These are phyloP conservation scores for Alternaria consortialis DNA, from an alignment of 2,329 filamentous ascomycete genomes.

Conservation along the genomic window DNA sequence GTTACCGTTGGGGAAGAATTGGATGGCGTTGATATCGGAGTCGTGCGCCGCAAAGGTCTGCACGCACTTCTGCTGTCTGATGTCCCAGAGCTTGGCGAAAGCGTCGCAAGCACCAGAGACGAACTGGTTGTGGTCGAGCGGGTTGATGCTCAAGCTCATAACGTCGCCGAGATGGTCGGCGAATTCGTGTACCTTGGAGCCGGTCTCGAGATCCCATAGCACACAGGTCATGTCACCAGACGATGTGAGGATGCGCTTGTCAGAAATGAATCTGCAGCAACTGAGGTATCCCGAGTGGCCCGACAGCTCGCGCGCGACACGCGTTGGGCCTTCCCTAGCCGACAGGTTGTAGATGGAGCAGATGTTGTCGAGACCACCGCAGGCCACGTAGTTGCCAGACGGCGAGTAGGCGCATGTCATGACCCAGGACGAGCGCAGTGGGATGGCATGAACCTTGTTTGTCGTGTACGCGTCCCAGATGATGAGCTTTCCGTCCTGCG, in stretches of 20 bases:
- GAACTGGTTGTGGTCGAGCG: conserved; percentile 98
- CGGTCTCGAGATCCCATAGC: conserved; percentile 99
- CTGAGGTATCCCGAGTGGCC: conserved; percentile 97
- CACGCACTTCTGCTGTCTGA: conserved; percentile 95
- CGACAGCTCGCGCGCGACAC: conserved; percentile 93
- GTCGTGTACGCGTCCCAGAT: conserved; percentile 99
- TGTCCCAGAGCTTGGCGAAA: conserved; percentile 99
- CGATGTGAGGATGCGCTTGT: conserved; percentile 95
- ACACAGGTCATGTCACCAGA: conserved; percentile 99
- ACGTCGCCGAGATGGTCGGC: conserved; percentile 98
- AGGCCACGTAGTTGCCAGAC: conserved; percentile 97
- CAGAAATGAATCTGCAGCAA: conserved; percentile 99
- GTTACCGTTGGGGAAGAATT: conserved; percentile 99
- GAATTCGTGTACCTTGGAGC: conserved; percentile 96
- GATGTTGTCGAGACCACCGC: conserved; percentile 98
- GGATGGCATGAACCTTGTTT: conserved; percentile 99
- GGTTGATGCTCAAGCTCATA: conserved; percentile 99
- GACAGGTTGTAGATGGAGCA: conserved; percentile 99
- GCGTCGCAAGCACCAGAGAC: conserved; percentile 99
- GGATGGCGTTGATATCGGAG: conserved; percentile 98
- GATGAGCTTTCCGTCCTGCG: conserved; percentile 98
- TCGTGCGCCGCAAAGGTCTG: conserved; percentile 99
- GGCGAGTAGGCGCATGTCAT: conserved; percentile 99
- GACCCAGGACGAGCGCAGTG: conserved; percentile 96
- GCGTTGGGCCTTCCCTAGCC: conserved; percentile 93